A percentile compares a stretch with the other conserved stretches of the same genome.
phyloP scores from a whole-genome alignment of 139 green algal species.

The Pleodorina starrii region DNA sequence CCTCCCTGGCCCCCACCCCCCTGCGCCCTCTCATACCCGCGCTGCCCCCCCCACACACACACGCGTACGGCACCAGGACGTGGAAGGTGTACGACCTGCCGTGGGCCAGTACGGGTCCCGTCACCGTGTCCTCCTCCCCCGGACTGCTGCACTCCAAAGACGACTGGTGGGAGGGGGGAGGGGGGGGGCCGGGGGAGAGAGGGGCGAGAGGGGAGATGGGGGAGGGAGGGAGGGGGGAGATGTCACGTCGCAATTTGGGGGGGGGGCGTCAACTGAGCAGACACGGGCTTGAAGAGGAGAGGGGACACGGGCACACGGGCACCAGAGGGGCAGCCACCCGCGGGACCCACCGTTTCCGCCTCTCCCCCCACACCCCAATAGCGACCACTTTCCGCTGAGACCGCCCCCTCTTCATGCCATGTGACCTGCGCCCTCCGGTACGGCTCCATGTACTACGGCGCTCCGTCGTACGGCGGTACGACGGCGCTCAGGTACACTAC shows the following conservation, averaged over 20 bases:
- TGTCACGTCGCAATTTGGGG: too few relatives aligned
- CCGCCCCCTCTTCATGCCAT: too few relatives aligned
- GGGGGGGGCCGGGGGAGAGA: background rate
- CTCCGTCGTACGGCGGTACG: background rate
- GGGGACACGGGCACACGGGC: too few relatives aligned
- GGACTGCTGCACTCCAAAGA: conserved; percentile 62
- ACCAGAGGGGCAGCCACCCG: too few relatives aligned
- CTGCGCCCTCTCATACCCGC: background rate
- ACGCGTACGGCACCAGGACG: background rate
- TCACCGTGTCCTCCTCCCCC: conserved; percentile 52
- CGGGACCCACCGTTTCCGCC: too few relatives aligned
- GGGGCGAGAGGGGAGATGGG: background rate
- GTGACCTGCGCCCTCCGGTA: too few relatives aligned
- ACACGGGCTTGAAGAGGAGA: too few relatives aligned
- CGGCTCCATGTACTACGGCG: background rate
- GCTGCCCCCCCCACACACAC: background rate
- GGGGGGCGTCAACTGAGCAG: too few relatives aligned
- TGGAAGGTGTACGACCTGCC: conserved; percentile 66
- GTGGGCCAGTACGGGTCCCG: conserved; percentile 46
- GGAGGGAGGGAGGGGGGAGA: background rate
- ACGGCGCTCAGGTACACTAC: conserved; percentile 59
- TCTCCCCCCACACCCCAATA: too few relatives aligned
- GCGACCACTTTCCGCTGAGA: too few relatives aligned
- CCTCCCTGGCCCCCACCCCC: background rate
- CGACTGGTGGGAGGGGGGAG: conserved; percentile 49